A percentile compares a stretch with the other conserved stretches of the same genome.
phyloP scores from a whole-genome alignment of 805 yeast species.

The Lipomyces chichibuensis region DNA sequence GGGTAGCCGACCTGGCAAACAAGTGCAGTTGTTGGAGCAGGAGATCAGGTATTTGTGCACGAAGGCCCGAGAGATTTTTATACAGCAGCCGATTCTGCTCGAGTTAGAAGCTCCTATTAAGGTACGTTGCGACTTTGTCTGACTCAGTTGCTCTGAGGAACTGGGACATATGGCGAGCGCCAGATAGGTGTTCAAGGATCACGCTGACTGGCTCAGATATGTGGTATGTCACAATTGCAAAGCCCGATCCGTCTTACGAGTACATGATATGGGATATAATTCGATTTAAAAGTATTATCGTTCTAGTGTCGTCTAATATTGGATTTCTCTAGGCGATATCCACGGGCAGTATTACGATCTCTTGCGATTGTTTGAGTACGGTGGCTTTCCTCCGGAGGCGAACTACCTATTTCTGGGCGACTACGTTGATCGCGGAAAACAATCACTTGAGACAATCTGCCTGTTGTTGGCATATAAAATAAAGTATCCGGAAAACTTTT shows the following conservation, averaged over 20 bases:
- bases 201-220: slow-evolving; percentile 17
- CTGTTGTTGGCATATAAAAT: slow-evolving; percentile 91
- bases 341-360: slow-evolving; percentile 98
- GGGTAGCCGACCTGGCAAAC: slow-evolving; percentile 98
- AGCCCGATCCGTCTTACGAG: not conserved
- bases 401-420: slow-evolving; percentile 94
- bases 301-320: not conserved
- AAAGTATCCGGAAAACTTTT: slow-evolving; percentile 97
- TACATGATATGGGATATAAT: no score
- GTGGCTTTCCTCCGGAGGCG: slow-evolving; percentile 99
- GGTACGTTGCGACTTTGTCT: slow-evolving; percentile 49
- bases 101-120: slow-evolving; percentile 98
- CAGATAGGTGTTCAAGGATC: not conserved
- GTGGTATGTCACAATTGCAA: slow-evolving; percentile 23
- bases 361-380: slow-evolving; percentile 91
- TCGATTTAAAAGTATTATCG: not conserved
- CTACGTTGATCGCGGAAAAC: slow-evolving; percentile 98
- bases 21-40: slow-evolving; percentile 87
- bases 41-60: slow-evolving; percentile 95
- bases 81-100: slow-evolving; percentile 92
- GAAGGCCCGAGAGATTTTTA: slow-evolving; percentile 95
- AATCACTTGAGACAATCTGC: slow-evolving; percentile 95
- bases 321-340: slow-evolving; percentile 81
- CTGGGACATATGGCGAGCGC: not conserved
- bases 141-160: not conserved